Conservation (phyloP, 2,329 filamentous ascomycete genomes). For the Fusarium citri region DNA sequence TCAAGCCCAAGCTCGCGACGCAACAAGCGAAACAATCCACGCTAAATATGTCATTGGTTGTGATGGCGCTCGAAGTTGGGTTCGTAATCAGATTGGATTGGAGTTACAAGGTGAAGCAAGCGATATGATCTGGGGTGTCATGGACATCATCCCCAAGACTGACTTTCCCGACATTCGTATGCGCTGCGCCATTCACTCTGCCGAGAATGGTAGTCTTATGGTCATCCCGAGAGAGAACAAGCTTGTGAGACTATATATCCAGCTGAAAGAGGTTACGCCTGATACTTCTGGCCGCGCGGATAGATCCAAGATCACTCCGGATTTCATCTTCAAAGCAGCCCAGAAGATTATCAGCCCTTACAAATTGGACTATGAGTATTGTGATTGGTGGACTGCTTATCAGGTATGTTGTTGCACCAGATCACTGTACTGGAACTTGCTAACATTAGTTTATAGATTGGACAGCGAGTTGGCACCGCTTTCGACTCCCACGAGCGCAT, state of each 20-base stretch:
- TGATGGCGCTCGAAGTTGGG: conserved; percentile 77
- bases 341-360: background rate
- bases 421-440: too few species aligned
- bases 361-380: background rate
- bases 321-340: background rate
- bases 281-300: background rate
- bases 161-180: conserved; percentile 81
- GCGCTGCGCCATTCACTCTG: conserved; percentile 76
- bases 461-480: background rate
- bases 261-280: conserved; percentile 61
- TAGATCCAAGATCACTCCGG: background rate
- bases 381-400: conserved; percentile 1
- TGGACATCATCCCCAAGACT: conserved; percentile 77
- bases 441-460: background rate
- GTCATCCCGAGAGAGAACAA: conserved; percentile 80
- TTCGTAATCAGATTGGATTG: conserved; percentile 70
- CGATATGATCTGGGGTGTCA: conserved; percentile 73
- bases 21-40: conserved; percentile 20
- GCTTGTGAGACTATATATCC: conserved; percentile 74
- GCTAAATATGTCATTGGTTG: conserved; percentile 45
- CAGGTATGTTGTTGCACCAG: background rate
- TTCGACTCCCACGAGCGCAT: conserved; percentile 53
- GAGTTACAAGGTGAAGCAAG: conserved; percentile 67
- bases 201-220: conserved; percentile 74
- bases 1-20: background rate